Percentiles rank a stretch among this genome's conserved stretches.
Conservation (phyloP, 805 yeast genomes). For the Myxozyma geophila region DNA sequence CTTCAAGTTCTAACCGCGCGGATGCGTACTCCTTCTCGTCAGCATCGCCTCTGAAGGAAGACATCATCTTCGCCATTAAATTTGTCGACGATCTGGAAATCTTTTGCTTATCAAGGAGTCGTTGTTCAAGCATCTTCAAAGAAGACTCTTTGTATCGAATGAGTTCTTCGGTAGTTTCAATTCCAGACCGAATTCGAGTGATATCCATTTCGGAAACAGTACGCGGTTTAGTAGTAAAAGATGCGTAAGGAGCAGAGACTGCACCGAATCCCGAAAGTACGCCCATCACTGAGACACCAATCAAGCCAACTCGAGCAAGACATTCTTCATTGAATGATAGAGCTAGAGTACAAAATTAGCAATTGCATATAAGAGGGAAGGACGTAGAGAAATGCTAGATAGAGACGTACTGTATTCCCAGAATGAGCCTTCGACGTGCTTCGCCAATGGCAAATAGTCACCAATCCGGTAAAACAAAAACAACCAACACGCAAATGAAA, state of each 20-base stretch:
- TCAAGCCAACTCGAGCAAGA: slow-evolving; percentile 46
- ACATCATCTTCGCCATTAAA: slow-evolving; percentile 41
- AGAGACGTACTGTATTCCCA: slow-evolving; percentile 30
- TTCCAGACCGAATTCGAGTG: slow-evolving; percentile 41
- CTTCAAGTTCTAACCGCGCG: slow-evolving; percentile 43
- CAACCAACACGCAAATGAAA: slow-evolving; percentile 40
- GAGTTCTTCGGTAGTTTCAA: slow-evolving; percentile 43
- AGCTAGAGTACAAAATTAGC: background rate
- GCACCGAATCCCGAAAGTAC: slow-evolving; percentile 49
- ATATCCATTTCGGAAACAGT: slow-evolving; percentile 43
- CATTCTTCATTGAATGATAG: slow-evolving; percentile 37
- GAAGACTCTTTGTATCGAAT: slow-evolving; percentile 40
- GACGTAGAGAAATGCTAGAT: too few relatives aligned
- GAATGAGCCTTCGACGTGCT: slow-evolving; percentile 37
- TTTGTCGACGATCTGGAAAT: slow-evolving; percentile 39
- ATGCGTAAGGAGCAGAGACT: slow-evolving; percentile 49
- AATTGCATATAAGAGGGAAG: slow-evolving; percentile 1
- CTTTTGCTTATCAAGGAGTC: slow-evolving; percentile 38
- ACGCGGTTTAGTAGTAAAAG: slow-evolving; percentile 41
- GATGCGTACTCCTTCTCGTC: slow-evolving; percentile 33
- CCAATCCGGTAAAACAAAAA: slow-evolving; percentile 41
- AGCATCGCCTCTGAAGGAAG: slow-evolving; percentile 37
- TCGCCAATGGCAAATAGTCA: slow-evolving; percentile 40
- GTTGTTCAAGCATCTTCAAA: slow-evolving; percentile 36
- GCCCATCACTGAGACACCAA: slow-evolving; percentile 51